A percentile compares a stretch with the other conserved stretches of the same genome.
Conservation (phyloP, 1,139 yeast species). For the Meyerozyma sp. region DNA sequence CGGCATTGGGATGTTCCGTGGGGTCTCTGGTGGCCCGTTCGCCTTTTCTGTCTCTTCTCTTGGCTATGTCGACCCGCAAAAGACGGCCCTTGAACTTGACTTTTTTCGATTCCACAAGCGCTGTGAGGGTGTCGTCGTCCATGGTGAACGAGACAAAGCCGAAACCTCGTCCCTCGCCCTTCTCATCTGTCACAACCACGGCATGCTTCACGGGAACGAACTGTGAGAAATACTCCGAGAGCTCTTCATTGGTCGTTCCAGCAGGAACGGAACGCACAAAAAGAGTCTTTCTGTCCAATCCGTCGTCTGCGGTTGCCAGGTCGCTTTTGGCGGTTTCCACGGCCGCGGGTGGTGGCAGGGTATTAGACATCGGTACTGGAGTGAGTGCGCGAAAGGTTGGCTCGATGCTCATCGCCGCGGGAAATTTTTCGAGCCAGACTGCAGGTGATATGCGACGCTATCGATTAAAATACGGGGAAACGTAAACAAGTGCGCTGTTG, state of each 20-base stretch:
- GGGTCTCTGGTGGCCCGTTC: slow-evolving; percentile 6
- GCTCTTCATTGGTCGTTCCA: slow-evolving; percentile 74
- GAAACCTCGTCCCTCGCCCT: slow-evolving; percentile 79
- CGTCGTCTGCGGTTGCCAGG: slow-evolving; percentile 19
- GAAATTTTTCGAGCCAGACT: background rate
- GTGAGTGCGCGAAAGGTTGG: background rate
- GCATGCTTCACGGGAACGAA: slow-evolving; percentile 96
- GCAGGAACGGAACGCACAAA: slow-evolving; percentile 82
- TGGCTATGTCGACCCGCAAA: slow-evolving; percentile 81
- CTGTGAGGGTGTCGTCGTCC: slow-evolving; percentile 79
- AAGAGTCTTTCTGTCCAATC: slow-evolving; percentile 58
- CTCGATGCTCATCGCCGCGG: slow-evolving; percentile 1
- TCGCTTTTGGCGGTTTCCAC: slow-evolving; percentile 4
- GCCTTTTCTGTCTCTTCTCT: slow-evolving; percentile 78
- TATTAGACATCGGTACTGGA: background rate
- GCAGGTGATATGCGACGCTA: slow-evolving; percentile 2
- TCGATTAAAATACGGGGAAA: slow-evolving; percentile 1
- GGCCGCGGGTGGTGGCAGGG: background rate
- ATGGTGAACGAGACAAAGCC: slow-evolving; percentile 90
- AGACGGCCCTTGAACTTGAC: slow-evolving; percentile 60
- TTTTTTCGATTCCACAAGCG: slow-evolving; percentile 64
- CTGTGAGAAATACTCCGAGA: slow-evolving; percentile 80
- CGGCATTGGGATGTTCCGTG: slow-evolving; percentile 6
- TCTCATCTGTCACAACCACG: slow-evolving; percentile 76
- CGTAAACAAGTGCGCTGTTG: slow-evolving; percentile 1